Percentiles rank a stretch among this genome's conserved stretches.
These are phyloP conservation scores for Pisolithus orientalis DNA, from an alignment of 768 basidiomycete species.

Conservation along the genomic window DNA sequence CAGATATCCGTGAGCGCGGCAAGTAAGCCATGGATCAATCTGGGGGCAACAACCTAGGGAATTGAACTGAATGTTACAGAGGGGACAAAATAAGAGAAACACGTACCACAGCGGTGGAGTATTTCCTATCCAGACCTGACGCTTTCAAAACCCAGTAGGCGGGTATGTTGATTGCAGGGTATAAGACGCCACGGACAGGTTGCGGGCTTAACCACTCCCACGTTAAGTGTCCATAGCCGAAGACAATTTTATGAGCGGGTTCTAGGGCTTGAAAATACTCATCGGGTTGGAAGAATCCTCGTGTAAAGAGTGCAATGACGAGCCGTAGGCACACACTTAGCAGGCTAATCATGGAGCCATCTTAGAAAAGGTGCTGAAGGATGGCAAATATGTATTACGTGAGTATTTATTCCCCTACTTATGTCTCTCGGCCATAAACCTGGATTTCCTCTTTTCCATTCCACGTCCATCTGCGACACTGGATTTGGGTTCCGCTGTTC, in stretches of 20 bases:
- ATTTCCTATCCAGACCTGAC: constrained; percentile 41
- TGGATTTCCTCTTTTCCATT: constrained; percentile 21
- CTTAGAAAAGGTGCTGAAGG: no score
- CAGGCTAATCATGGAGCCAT: constrained; percentile 1
- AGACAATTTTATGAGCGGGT: constrained; percentile 82
- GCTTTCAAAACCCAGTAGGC: constrained; percentile 66
- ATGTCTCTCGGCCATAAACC: constrained; percentile 31
- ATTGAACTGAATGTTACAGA: constrained; percentile 1
- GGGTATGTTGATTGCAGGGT: constrained; percentile 77
- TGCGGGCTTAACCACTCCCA: constrained; percentile 86
- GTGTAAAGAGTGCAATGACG: constrained; percentile 59
- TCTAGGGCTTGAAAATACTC: constrained; percentile 96
- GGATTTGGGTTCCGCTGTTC: neutral
- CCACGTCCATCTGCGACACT: neutral
- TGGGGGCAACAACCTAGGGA: constrained; percentile 67
- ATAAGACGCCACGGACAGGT: constrained; percentile 76
- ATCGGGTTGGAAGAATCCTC: constrained; percentile 93
- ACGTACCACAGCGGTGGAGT: constrained; percentile 58
- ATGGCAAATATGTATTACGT: neutral
- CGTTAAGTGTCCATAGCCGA: constrained; percentile 86
- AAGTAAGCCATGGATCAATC: constrained; percentile 64
- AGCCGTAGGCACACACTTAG: constrained; percentile 49
- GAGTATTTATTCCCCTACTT: neutral
- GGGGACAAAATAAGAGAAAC: neutral
- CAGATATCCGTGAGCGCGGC: constrained; percentile 80